Evolutionary conservation across 345 rosid genomes (phyloP), one percentile per base, ranked within the genome.

Genomic region (Syzygium aqueum): DNA sequence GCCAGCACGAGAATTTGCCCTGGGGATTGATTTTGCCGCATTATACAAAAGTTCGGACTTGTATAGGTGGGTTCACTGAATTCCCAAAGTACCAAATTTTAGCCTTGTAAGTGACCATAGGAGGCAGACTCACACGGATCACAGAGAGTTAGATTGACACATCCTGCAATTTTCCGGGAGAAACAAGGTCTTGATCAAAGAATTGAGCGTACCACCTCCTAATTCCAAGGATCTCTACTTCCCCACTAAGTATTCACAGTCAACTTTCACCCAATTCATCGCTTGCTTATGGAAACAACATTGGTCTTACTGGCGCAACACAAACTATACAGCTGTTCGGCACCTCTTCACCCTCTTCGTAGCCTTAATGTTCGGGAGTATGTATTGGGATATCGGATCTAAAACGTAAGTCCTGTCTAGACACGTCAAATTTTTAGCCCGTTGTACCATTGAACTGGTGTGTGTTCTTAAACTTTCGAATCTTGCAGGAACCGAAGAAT

Each of bases 271-370:
- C 30, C 94, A 90, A 15, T 90, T 89, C 56, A 40, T 28, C 14
- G 93, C 94, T 65, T 93, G 93, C 84, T 73, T 91, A 23, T 93
- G 94, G 94, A 91, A 91, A 84, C 93, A 93, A 87, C 90, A 87
- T 56, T 46, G 85, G 89, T 91, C 94, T 25, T 93, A 91, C 59
- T 91, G 94, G 93, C 87, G 93, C 9, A 93, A 91, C 87, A 87
- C 93, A 40, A 86, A 89, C 14, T 90, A 91, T 59, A 91, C 89
- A 37, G 94, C 92, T 1, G 88, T 91, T 6, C 85, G 93, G 89
- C 89, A 90, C 83, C 84, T 91, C 63, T 89, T 89, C 80, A 90
- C 93, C 15, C 87, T 90, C 50, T 11, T 90, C 46, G 86, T 89
- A 28, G 91, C 92, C 9, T 30, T 91, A 67, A 59, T 87, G 86